A percentile compares a stretch with the other conserved stretches of the same genome.
These are phyloP conservation scores for Roridomyces roridus DNA, from an alignment of 768 basidiomycete genomes.

Conservation along the genomic window DNA sequence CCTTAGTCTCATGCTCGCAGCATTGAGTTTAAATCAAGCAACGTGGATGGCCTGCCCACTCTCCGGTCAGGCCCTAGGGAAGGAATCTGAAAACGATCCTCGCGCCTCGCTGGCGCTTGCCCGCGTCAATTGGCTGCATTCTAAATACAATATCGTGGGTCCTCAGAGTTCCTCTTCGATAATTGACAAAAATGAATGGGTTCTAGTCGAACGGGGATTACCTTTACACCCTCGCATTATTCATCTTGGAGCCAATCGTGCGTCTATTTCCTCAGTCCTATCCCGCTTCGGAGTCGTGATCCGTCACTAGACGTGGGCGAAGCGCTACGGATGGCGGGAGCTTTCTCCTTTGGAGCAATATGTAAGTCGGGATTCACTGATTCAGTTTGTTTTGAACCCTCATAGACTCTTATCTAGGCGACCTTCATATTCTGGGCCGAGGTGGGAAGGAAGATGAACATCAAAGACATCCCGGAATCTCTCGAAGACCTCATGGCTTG, in stretches of 20 bases:
- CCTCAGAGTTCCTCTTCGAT: too few relatives aligned
- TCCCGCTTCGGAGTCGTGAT: neutral
- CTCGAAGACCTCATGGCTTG: conserved; percentile 44
- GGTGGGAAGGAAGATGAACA: conserved; percentile 53
- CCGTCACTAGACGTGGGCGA: conserved; percentile 42
- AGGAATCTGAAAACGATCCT: conserved; percentile 48
- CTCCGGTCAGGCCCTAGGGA: conserved; percentile 27
- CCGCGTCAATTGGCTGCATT: conserved; percentile 50
- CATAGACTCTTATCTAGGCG: conserved; percentile 32
- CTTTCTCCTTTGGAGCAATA: conserved; percentile 51
- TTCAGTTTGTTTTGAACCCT: neutral
- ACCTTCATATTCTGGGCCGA: conserved; percentile 51
- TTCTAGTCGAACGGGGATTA: conserved; percentile 46
- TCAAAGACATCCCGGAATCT: conserved; percentile 50
- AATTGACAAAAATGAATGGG: neutral
- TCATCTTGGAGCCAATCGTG: conserved; percentile 46
- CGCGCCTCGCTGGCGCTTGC: conserved; percentile 48
- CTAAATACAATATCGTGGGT: conserved; percentile 47
- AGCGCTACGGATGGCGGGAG: conserved; percentile 50
- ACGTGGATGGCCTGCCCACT: conserved; percentile 44
- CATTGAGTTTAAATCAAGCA: conserved; percentile 28
- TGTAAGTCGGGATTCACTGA: too few relatives aligned
- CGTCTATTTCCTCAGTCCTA: neutral
- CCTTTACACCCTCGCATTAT: conserved; percentile 47
- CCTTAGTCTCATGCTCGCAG: neutral